Base-by-base conservation (phyloP, 495 filamentous ascomycete species). In the Neurospora discreta region DNA sequence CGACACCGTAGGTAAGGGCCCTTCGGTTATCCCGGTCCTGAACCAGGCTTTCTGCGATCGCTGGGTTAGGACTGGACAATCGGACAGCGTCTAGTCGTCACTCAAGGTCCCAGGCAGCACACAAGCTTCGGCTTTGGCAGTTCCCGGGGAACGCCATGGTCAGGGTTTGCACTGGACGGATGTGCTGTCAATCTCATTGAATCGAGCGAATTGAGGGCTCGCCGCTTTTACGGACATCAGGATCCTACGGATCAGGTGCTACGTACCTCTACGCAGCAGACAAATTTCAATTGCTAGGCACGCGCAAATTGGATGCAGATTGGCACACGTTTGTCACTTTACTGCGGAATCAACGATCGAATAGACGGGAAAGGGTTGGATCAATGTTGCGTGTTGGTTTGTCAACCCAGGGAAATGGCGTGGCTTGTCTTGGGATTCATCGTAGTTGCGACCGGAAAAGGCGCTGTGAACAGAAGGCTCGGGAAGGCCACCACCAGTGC, bases 121-220 rank as follows among this genome's bases (percentile, higher is more conserved):
- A 60, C 52, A 65, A 33, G 30, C 20, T 43, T 68, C 70, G 70
- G 70, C 52, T 71, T 40, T 38, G 39, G n/a, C 36, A 71, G 36
- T 71, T 71, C 20, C 70, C 70, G 70, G 70, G 70, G 39, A 44
- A 68, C 58, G 60, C 70, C 70, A 71, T 71, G 39, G 16, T 67
- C 23, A 67, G 39, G 38, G 52, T 65, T 7, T 33, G 52, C 3
- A 16, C 52, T 65, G 52, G 52, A 33, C 26, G 52, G 52, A 65
- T 65, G 52, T 30, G 26, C 13, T 30, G 15, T 33, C 52, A 65
- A 65, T 60, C 16, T 65, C 33, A 65, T 65, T 65, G 52, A 26
- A 65, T 65, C 26, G 30, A 65, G 26, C 52, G 52, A 65, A 16
- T 65, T 36, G 23, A 33, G 52, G 30, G 30, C 52, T 65, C 52